Base-by-base conservation (phyloP, 331 rosid genomes). In the Malus hybrid region DNA sequence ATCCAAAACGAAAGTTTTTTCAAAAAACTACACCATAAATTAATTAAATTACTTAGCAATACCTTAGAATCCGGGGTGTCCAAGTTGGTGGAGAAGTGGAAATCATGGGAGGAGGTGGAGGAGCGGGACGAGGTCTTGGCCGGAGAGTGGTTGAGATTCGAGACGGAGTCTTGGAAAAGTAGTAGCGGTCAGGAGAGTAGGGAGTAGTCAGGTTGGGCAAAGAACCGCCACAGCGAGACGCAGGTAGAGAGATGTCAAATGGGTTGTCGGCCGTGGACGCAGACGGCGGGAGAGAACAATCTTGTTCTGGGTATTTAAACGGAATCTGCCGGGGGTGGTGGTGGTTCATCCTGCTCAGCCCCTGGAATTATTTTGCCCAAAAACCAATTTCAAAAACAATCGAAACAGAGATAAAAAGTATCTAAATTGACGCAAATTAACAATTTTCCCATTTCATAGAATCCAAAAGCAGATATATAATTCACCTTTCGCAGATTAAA, bases 31-130 rank as follows among this genome's bases (percentile, higher is more conserved):
- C 2, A 63, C 22, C 7, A 63, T 15, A 32, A 28, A 57, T 10
- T n/a, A 14, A 28, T 19, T 12, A 50, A 70, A 75, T 63, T 55
- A 69, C 13, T 6, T 63, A 10, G 32, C 12, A 24, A 11, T 1
- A 81, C 96, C 96, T 77, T 76, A 3, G 88, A 83, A 61, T 87
- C 77, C 44, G 86, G 75, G 13, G 75, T 78, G 63, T 82, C 88
- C 13, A 66, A 20, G 58, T 63, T 79, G 56, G 18, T 20, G 24
- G 53, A 74, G 16, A 62, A 1, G 29, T 52, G 57, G 57, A 52
- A 6, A 8, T 68, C 11, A 9, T 39, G 46, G 29, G 46, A 39
- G 12, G 46, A 69, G 75, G 73, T 72, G 18, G 88, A 70, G 36
- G 82, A 79, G 48, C 56, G 68, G 4, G 86, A 78, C 55, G 28